Base-by-base conservation (phyloP, 2,329 filamentous ascomycete genomes). In the Stagonosporopsis rhizophila region DNA sequence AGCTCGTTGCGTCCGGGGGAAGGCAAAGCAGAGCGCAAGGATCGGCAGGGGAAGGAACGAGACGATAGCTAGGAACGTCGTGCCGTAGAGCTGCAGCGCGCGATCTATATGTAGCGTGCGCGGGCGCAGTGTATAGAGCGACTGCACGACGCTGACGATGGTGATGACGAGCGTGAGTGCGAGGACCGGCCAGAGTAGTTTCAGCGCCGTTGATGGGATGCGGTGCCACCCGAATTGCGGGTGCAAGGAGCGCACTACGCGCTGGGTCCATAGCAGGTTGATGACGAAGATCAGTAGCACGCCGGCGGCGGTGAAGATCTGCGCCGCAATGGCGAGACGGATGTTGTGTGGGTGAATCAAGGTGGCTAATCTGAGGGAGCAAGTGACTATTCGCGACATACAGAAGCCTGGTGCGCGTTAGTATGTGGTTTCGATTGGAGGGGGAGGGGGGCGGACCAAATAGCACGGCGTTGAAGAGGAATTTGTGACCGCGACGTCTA, bases 261-360 rank as follows among this genome's bases (percentile, higher is more conserved):
- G 35, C 17, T 53, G 51, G 6, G 51, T 47, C 44, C 51, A 47
- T 68, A 95, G 78, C 37, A 96, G 78, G 77, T 96, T 94, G 75
- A 92, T 78, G 67, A 93, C 77, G 75, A 90, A 93, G 32, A 95
- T 79, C 12, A 95, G 73, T 32, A 95, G 73, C 15, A 92, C 86
- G 38, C 90, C 91, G 0, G 89, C 87, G 38, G 87, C 85, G 57
- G 90, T 85, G 68, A 94, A 87, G 69, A 94, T 84, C 62, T 81
- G 80, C 3, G 89, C 85, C 0, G 83, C 83, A 45, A 86, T 83
- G 4, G 78, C 81, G 5, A 87, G 67, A 6, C 65, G 67, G 37
- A 82, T 67, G 60, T 83, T 81, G 8, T 55, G 44, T 0, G 70
- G 69, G 7, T 68, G 55, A 41, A 63, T 37, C 65, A 75, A 46